Base-by-base conservation (phyloP, 2,329 filamentous ascomycete genomes). In the Fusarium sororula region DNA sequence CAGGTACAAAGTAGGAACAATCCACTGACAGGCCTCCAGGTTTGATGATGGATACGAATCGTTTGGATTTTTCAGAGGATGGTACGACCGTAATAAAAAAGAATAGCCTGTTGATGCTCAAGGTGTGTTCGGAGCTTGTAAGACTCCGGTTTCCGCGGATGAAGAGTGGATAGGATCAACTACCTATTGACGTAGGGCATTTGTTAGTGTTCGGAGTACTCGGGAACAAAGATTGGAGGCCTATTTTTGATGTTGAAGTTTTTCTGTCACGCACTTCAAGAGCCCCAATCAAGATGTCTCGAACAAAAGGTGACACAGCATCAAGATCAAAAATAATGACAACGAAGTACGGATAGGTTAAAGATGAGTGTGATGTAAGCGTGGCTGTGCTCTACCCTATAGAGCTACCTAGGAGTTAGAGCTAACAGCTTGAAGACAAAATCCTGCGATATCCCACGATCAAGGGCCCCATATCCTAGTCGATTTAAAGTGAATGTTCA, bases 201-300 rank as follows among this genome's bases (percentile, higher is more conserved):
- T 30, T 73, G 74, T 67, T 78, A 78, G 66, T 68, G 74, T 55
- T 66, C 65, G 68, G 63, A 73, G 74, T 76, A 76, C 66, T 72
- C 66, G 59, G 65, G 47, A 48, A 42, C 38, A 44, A 44, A 50
- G 38, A 26, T 28, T 55, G 54, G 38, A 59, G 62, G 62, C 47
- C 62, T 53, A 44, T 37, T 59, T 42, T 48, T 62, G 37, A 24
- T 24, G 15, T 32, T 48, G 26, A 18, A 28, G 14, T 37, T 37
- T 13, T 30, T 3, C 22, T 35, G n/a, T n/a, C 35, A 55, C 24
- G 20, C 35, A 55, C 35, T 37, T 55, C 15, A 28, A 30, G 15
- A 39, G 10, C 20, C 51, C 13, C n/a, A 14, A 53, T 20, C 14
- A 37, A 22, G 9, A 37, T 53, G 10, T 22, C 50, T 26, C 17